Percentiles rank a stretch among this genome's conserved stretches.
Conservation (phyloP, 140 eudicot genomes). For the Eryngium alpinum region DNA sequence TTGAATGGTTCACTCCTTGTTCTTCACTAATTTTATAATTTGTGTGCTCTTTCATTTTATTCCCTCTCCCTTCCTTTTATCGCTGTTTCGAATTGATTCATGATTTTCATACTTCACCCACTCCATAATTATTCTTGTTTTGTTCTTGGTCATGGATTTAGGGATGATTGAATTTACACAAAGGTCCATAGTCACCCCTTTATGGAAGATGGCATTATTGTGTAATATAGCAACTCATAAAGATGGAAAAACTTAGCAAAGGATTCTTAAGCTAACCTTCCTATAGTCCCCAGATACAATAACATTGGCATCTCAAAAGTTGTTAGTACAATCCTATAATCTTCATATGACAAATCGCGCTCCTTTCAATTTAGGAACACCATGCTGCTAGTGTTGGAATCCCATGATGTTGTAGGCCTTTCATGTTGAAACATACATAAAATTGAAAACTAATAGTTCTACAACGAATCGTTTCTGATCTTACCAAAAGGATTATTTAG, state of each 20-base stretch:
- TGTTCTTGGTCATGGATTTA: neutral
- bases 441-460: neutral
- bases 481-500: conserved; percentile 70
- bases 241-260: neutral
- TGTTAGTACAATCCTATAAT: conserved; percentile 61
- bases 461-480: neutral
- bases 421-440: conserved; percentile 1
- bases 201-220: no score
- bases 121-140: neutral
- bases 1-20: no score
- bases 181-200: no score
- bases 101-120: neutral
- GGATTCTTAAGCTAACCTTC: conserved; percentile 43
- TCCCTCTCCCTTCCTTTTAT: no score
- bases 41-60: no score
- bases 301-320: conserved; percentile 59
- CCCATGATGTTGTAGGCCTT: conserved; percentile 59
- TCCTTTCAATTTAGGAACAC: conserved; percentile 68
- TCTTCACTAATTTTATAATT: no score
- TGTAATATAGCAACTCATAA: neutral
- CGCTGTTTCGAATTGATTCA: no score
- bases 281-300: conserved; percentile 92
- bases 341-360: conserved; percentile 56
- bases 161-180: neutral
- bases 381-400: conserved; percentile 41